Evolutionary conservation across 2,329 filamentous ascomycete genomes (phyloP).

Genomic region (Colletotrichum scovillei): DNA sequence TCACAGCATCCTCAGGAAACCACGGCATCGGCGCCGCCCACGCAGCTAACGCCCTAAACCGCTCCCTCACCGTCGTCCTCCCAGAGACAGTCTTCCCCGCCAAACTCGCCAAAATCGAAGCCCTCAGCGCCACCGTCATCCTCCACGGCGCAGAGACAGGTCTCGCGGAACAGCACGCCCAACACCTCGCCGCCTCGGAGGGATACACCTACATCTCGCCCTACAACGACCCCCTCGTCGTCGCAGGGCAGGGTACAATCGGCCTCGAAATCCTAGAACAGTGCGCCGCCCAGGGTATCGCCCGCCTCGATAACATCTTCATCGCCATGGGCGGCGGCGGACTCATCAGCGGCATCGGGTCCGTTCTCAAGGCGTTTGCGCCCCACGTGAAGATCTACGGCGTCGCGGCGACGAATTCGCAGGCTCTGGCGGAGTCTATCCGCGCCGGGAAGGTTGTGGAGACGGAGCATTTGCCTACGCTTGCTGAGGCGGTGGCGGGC

Average conservation of each 20-base stretch:
- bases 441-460: slow-evolving; percentile 36
- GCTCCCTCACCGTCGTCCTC: slow-evolving; percentile 37
- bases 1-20: slow-evolving; percentile 40
- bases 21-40: slow-evolving; percentile 38
- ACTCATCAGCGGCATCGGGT: slow-evolving; percentile 40
- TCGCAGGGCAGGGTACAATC: slow-evolving; percentile 38
- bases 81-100: slow-evolving; percentile 37
- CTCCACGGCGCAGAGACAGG: slow-evolving; percentile 39
- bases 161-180: slow-evolving; percentile 39
- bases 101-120: slow-evolving; percentile 38
- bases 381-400: slow-evolving; percentile 38
- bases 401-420: slow-evolving; percentile 38
- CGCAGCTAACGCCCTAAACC: slow-evolving; percentile 31
- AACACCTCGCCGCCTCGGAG: slow-evolving; percentile 37
- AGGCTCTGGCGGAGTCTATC: slow-evolving; percentile 39
- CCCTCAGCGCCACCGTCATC: slow-evolving; percentile 38
- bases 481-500: slow-evolving; percentile 41
- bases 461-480: slow-evolving; percentile 38
- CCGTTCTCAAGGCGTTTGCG: slow-evolving; percentile 40
- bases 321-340: slow-evolving; percentile 41
- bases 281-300: slow-evolving; percentile 2
- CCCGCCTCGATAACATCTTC: slow-evolving; percentile 38
- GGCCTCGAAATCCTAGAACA: slow-evolving; percentile 41
- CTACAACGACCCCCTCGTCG: slow-evolving; percentile 39
- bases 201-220: slow-evolving; percentile 40